Evolutionary conservation across 1,284 basidiomycete genomes (phyloP).

Genomic region (Laetiporus sulphureus): DNA sequence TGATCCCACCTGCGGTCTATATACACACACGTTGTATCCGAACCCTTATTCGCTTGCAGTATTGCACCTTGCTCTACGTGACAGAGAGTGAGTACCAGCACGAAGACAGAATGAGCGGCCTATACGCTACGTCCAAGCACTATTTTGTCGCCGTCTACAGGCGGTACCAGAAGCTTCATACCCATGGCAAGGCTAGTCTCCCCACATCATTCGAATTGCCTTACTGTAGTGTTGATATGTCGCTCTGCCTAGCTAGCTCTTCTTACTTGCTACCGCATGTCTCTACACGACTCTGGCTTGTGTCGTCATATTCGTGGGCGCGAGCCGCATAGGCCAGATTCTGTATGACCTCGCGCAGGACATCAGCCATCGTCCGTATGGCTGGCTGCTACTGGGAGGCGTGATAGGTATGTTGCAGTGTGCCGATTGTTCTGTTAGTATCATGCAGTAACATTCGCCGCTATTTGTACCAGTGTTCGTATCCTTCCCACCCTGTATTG

Average conservation of each 20-base stretch:
- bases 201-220: too few species aligned
- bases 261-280: constrained; percentile 37
- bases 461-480: constrained; percentile 39
- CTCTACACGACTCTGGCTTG: constrained; percentile 39
- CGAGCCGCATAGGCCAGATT: constrained; percentile 59
- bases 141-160: constrained; percentile 26
- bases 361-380: constrained; percentile 51
- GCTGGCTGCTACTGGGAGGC: constrained; percentile 51
- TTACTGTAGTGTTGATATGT: neutral
- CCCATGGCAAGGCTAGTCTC: constrained; percentile 41
- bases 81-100: too few species aligned
- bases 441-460: constrained; percentile 4
- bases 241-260: constrained; percentile 18
- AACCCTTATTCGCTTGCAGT: too few species aligned
- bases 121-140: constrained; percentile 19
- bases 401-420: constrained; percentile 40
- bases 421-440: constrained; percentile 2
- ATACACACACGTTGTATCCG: too few species aligned
- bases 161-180: constrained; percentile 40
- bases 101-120: constrained; percentile 1
- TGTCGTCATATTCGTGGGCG: constrained; percentile 49
- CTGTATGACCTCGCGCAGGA: constrained; percentile 64
- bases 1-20: too few species aligned
- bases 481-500: constrained; percentile 76
- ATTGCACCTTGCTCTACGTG: too few species aligned